These are phyloP conservation scores for Backusella sp. DNA, from an alignment of 192 early-diverging fungal genomes.

Conservation along the genomic window DNA sequence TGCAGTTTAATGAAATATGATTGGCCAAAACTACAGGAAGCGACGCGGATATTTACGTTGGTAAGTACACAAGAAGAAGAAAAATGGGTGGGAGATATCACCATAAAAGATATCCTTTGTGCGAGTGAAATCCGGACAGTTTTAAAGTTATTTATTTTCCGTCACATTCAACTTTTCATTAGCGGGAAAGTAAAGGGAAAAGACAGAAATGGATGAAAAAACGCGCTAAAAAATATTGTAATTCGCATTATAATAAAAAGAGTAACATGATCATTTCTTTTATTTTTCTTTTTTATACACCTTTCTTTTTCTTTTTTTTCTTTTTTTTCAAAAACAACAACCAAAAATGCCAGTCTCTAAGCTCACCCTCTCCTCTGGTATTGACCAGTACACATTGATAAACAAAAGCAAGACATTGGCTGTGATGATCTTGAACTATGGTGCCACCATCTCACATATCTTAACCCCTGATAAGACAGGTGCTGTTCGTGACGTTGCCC, in stretches of 20 bases:
- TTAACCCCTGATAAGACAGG: constrained; percentile 55
- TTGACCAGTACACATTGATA: constrained; percentile 36
- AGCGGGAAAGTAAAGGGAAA: background rate
- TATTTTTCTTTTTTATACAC: background rate
- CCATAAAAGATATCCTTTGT: background rate
- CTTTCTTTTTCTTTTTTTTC: background rate
- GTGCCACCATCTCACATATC: constrained; percentile 69
- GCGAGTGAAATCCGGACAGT: background rate
- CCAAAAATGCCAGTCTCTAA: constrained; percentile 28
- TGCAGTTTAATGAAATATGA: background rate
- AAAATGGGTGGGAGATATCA: too few species aligned
- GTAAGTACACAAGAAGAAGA: background rate
- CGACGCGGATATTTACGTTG: background rate
- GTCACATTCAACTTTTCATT: background rate
- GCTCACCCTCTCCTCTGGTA: constrained; percentile 15
- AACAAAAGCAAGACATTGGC: constrained; percentile 31
- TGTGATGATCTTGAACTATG: constrained; percentile 58
- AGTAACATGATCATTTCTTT: background rate
- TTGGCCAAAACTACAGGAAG: background rate
- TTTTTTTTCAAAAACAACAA: background rate
- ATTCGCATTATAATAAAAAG: constrained; percentile 9
- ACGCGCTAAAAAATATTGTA: background rate
- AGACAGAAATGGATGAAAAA: background rate
- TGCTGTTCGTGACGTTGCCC: constrained; percentile 60
- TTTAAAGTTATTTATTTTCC: constrained; percentile 1